These are phyloP conservation scores for Thelephora terrestris DNA, from an alignment of 1,284 basidiomycete species.

Conservation along the genomic window DNA sequence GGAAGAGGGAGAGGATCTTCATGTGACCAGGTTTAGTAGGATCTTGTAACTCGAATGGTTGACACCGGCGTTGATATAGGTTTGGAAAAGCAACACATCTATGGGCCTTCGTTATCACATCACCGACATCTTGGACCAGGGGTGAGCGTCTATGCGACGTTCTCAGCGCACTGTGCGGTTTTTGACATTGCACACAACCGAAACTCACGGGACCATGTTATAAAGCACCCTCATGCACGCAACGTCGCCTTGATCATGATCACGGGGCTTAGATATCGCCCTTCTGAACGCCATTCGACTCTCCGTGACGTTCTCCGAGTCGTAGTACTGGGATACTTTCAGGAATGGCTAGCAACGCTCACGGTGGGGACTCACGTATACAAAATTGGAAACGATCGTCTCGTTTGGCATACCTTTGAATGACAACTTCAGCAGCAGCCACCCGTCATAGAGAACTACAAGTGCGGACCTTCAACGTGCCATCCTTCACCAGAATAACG, in stretches of 20 bases:
- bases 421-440: no score
- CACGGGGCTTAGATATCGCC: constrained; percentile 6
- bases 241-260: constrained; percentile 4
- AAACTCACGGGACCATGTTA: constrained; percentile 5
- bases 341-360: no score
- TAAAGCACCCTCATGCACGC: constrained; percentile 6
- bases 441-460: no score
- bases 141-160: neutral
- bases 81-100: constrained; percentile 8
- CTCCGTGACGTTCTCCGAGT: constrained; percentile 11
- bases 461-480: constrained; percentile 21
- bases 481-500: constrained; percentile 20
- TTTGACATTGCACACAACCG: neutral
- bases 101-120: constrained; percentile 6
- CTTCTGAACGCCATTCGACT: constrained; percentile 10
- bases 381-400: constrained; percentile 27
- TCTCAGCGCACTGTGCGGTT: no score
- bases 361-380: constrained; percentile 1
- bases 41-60: constrained; percentile 19
- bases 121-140: constrained; percentile 9
- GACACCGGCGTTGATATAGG: constrained; percentile 12
- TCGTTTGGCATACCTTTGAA: constrained; percentile 28
- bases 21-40: constrained; percentile 16
- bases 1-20: constrained; percentile 22
- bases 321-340: constrained; percentile 24